Percentiles rank a stretch among this genome's conserved stretches.
Evolutionary conservation across 495 filamentous ascomycete genomes (phyloP).

Genomic region (Daldinia caldariorum): DNA sequence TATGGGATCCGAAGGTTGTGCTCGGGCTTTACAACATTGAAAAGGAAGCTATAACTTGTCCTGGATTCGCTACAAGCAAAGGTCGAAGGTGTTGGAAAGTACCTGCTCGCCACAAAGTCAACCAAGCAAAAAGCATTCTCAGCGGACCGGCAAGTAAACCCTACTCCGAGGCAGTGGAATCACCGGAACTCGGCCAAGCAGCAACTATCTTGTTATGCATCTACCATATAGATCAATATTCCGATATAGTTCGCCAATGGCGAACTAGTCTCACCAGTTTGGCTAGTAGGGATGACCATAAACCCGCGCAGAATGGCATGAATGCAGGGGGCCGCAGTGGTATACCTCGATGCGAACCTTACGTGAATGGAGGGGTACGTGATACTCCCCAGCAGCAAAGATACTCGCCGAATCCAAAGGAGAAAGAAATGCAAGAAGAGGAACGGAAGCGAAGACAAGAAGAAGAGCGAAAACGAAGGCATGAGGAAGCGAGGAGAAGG

Average conservation of each 20-base stretch:
- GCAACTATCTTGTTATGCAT: slow-evolving; percentile 21
- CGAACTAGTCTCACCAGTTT: not conserved
- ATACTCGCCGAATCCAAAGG: too few species aligned
- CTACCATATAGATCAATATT: not conserved
- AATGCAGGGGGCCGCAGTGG: not conserved
- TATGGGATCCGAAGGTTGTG: slow-evolving; percentile 27
- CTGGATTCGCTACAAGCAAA: not conserved
- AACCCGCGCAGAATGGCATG: not conserved
- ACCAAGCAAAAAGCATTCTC: slow-evolving; percentile 1
- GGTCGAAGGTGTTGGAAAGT: slow-evolving; percentile 10
- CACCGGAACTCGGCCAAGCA: slow-evolving; percentile 12
- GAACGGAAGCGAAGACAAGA: not conserved
- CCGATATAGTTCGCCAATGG: slow-evolving; percentile 9
- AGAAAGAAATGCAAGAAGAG: slow-evolving; percentile 1
- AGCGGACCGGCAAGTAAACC: not conserved
- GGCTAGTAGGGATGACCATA: not conserved
- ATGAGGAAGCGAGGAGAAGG: not conserved
- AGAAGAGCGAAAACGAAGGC: not conserved
- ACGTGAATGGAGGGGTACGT: too few species aligned
- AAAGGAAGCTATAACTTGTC: not conserved
- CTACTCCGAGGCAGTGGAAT: slow-evolving; percentile 12
- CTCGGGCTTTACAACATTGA: not conserved
- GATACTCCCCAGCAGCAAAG: too few species aligned
- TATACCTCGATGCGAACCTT: too few species aligned
- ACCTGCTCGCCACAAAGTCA: slow-evolving; percentile 10